Base-by-base conservation (phyloP, 1,139 yeast genomes). In the Arxiozyma telluris region DNA sequence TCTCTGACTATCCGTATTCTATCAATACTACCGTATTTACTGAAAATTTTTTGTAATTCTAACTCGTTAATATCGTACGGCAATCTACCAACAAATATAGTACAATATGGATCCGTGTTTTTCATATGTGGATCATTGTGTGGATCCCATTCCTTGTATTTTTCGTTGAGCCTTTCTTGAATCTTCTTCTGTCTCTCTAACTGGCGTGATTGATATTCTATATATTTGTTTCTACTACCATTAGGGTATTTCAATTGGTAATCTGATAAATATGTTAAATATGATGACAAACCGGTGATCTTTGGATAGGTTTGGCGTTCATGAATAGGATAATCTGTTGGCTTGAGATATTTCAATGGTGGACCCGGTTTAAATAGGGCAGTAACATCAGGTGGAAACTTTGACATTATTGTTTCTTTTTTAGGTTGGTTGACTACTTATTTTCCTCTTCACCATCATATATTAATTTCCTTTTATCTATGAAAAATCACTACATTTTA, bases 61-160 rank as follows among this genome's bases (percentile, higher is more conserved):
- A 82, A 69, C 62, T 90, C 96, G 0, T 81, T 79, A n/a, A 80
- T 71, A 6, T 72, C 71, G 64, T 86, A 90, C 51, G 81, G 80
- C 53, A 91, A 69, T 53, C 97, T 73, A 0, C 86, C 84, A 2
- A 93, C 77, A 64, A 93, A 90, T 1, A 93, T 77, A 0, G 98
- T 91, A 56, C 76, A 75, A 64, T 77, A 83, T 0, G 97, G 95
- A 63, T 90, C 96, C 3, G 69, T 64, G 11, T 86, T 84, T 58
- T 77, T 74, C 27, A 83, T 74, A 52, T 84, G 81, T 7, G 80
- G 77, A 63, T 88, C 96, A 42, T 64, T 70, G 50, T 61, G 73
- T 34, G 81, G 91, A 59, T 75, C 75, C 89, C 77, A 90, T 64
- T 63, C 74, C 12, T 20, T 20, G 22, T 44, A 43, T 44, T 41